These are phyloP conservation scores for Trichophyton equinum DNA, from an alignment of 2,329 filamentous ascomycete species.

Conservation along the genomic window DNA sequence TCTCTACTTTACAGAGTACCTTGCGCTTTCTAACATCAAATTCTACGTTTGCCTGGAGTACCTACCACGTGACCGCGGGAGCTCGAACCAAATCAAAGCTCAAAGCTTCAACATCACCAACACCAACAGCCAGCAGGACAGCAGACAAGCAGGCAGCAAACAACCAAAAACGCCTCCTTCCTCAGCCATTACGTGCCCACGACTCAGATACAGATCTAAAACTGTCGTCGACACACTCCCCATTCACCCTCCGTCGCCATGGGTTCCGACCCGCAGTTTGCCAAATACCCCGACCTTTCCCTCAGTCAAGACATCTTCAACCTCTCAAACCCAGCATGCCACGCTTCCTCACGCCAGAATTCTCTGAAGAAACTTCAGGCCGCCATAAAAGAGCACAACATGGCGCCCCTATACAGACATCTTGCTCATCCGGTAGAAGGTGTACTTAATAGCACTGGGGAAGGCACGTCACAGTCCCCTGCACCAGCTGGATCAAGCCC, in stretches of 20 bases:
- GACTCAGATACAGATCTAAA: background rate
- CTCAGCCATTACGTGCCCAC: background rate
- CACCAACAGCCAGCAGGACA: conserved; percentile 13
- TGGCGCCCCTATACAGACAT: conserved; percentile 55
- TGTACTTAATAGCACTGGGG: conserved; percentile 64
- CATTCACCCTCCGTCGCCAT: conserved; percentile 24
- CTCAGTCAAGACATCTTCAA: conserved; percentile 57
- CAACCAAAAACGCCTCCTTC: conserved; percentile 7
- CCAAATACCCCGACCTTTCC: conserved; percentile 51
- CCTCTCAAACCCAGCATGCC: conserved; percentile 48
- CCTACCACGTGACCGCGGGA: background rate
- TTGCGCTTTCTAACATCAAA: no score
- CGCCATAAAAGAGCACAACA: conserved; percentile 52
- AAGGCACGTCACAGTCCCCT: conserved; percentile 42
- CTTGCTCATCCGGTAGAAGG: conserved; percentile 57
- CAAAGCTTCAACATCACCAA: conserved; percentile 15
- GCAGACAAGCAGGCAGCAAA: conserved; percentile 8
- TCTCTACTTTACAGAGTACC: no score
- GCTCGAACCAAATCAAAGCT: conserved; percentile 2
- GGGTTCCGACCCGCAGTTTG: conserved; percentile 52
- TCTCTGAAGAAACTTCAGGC: conserved; percentile 50
- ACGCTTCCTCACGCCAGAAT: conserved; percentile 40
- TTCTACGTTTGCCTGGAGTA: background rate
- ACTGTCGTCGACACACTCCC: background rate
- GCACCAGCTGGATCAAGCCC: conserved; percentile 35